These are phyloP conservation scores for Candida buenavistaensis DNA, from an alignment of 1,139 yeast species.

Conservation along the genomic window DNA sequence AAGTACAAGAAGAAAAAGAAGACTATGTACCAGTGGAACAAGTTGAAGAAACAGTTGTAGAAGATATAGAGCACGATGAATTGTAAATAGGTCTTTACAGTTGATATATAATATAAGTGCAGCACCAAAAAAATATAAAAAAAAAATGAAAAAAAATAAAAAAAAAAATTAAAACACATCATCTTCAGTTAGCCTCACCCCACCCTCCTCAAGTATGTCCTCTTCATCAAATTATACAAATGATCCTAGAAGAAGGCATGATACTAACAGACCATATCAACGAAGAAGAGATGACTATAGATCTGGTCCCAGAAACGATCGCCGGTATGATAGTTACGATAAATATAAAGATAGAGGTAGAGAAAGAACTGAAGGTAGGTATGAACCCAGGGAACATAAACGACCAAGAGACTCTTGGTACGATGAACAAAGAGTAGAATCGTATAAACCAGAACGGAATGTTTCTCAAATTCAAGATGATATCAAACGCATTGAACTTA, in stretches of 20 bases:
- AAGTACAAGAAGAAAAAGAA: constrained; percentile 4
- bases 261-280: constrained; percentile 9
- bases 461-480: constrained; percentile 8
- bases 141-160: constrained; percentile 1
- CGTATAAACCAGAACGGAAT: too few species aligned
- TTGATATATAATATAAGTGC: not conserved
- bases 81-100: constrained; percentile 33
- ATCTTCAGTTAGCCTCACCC: too few species aligned
- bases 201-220: constrained; percentile 15
- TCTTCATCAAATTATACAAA: not conserved
- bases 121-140: not conserved
- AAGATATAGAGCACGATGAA: constrained; percentile 54
- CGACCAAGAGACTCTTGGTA: too few species aligned
- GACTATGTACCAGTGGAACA: constrained; percentile 3
- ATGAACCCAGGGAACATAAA: constrained; percentile 2
- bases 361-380: constrained; percentile 7
- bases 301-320: not conserved
- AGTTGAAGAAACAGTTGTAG: constrained; percentile 19
- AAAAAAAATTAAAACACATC: too few species aligned
- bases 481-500: constrained; percentile 11
- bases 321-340: not conserved
- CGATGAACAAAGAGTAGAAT: too few species aligned
- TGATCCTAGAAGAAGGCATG: constrained; percentile 11
- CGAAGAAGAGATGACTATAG: constrained; percentile 1
- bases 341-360: constrained; percentile 15